phyloP scores from a whole-genome alignment of 1,284 basidiomycete genomes.

The Trichosporon sp. region DNA sequence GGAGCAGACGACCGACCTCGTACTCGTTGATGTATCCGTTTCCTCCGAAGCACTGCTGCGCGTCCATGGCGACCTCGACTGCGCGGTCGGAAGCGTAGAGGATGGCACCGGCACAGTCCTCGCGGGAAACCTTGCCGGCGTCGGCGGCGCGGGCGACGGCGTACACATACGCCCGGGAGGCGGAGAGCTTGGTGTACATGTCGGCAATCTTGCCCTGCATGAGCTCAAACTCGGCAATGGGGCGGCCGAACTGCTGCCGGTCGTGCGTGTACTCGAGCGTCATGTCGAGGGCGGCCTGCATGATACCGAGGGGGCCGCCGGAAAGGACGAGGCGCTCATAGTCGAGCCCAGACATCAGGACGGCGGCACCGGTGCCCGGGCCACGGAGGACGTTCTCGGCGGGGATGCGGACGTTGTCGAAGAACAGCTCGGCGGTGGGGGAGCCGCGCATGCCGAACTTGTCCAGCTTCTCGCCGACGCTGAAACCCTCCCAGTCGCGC shows the following conservation, averaged over 20 bases:
- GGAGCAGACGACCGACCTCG: slow-evolving; percentile 78
- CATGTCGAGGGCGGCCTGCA: slow-evolving; percentile 92
- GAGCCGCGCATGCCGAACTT: slow-evolving; percentile 96
- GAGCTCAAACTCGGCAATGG: slow-evolving; percentile 88
- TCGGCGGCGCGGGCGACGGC: slow-evolving; percentile 89
- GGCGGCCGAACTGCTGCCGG: slow-evolving; percentile 83
- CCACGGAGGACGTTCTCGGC: slow-evolving; percentile 82
- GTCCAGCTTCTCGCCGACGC: slow-evolving; percentile 85
- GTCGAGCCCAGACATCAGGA: slow-evolving; percentile 93
- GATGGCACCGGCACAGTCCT: slow-evolving; percentile 93
- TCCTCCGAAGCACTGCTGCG: slow-evolving; percentile 87
- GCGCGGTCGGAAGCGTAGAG: slow-evolving; percentile 86
- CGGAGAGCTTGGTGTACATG: slow-evolving; percentile 93
- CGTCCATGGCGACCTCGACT: slow-evolving; percentile 85
- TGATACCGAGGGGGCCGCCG: slow-evolving; percentile 81
- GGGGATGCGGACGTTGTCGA: slow-evolving; percentile 86
- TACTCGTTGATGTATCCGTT: slow-evolving; percentile 95
- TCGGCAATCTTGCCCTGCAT: slow-evolving; percentile 85
- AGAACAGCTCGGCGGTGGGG: slow-evolving; percentile 91
- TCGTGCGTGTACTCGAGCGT: slow-evolving; percentile 87
- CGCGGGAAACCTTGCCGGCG: slow-evolving; percentile 73
- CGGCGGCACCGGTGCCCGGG: slow-evolving; percentile 75
- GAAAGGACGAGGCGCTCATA: slow-evolving; percentile 88
- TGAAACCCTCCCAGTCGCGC: slow-evolving; percentile 77
- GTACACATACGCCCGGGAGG: slow-evolving; percentile 88